Evolutionary conservation across 257 asterid species (phyloP).

Genomic region (Solanum microdontum): DNA sequence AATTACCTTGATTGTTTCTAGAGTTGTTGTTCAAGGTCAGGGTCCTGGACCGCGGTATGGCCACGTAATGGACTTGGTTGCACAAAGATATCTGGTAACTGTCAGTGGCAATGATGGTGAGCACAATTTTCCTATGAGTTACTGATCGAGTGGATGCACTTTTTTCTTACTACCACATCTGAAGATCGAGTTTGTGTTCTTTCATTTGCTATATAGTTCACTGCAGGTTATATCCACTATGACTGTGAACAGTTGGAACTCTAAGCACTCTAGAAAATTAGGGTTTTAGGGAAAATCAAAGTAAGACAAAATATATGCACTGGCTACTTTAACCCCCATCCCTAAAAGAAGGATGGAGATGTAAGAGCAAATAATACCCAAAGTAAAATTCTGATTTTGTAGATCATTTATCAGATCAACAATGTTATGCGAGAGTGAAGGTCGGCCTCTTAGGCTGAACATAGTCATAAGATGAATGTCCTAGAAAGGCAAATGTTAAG

Average conservation of each 20-base stretch:
- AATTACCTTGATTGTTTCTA: constrained; percentile 22
- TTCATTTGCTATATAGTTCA: not conserved
- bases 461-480: not conserved
- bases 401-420: not conserved
- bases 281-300: not conserved
- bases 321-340: not conserved
- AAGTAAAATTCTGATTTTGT: not conserved
- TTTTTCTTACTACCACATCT: not conserved
- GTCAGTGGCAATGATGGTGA: constrained; percentile 97
- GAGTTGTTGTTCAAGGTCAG: constrained; percentile 97
- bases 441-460: not conserved
- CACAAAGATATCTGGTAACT: constrained; percentile 84
- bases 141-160: not conserved
- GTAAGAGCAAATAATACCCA: not conserved
- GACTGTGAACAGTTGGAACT: not conserved
- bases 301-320: not conserved
- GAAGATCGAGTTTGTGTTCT: not conserved
- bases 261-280: not conserved
- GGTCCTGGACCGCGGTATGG: constrained; percentile 99
- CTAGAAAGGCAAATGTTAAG: not conserved
- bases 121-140: constrained; percentile 6
- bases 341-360: not conserved
- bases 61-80: constrained; percentile 98
- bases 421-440: not conserved
- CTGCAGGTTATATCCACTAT: not conserved